phyloP scores from a whole-genome alignment of 1,284 basidiomycete species.

The Vanrija pseudolonga region DNA sequence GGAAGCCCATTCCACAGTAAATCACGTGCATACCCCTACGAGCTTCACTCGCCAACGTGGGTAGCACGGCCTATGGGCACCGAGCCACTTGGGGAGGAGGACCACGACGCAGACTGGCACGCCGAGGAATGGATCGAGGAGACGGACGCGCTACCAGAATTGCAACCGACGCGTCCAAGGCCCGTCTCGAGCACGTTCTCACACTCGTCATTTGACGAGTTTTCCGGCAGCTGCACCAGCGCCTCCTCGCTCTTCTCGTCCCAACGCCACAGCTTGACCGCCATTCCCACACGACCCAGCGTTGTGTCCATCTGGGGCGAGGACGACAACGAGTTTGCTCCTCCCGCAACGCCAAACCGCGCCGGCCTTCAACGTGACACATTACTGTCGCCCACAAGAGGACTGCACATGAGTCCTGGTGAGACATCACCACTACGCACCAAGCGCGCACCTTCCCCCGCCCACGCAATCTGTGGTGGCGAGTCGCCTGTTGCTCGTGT shows the following conservation, averaged over 20 bases:
- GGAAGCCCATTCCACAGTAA: conserved; percentile 38
- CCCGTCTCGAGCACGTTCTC: neutral
- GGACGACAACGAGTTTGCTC: conserved; percentile 1
- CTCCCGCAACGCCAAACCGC: conserved; percentile 6
- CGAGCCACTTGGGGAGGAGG: neutral
- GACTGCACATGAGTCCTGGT: neutral
- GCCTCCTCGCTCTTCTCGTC: conserved; percentile 32
- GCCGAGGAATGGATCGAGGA: conserved; percentile 4
- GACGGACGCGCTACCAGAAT: conserved; percentile 1
- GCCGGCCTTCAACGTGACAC: conserved; percentile 16
- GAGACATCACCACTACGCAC: neutral
- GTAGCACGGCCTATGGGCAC: neutral
- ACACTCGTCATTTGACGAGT: conserved; percentile 29
- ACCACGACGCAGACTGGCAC: neutral
- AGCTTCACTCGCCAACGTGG: conserved; percentile 1
- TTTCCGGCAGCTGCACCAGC: conserved; percentile 35
- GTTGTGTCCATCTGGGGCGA: conserved; percentile 32
- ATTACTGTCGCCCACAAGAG: conserved; percentile 14
- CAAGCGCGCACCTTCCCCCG: too few relatives aligned
- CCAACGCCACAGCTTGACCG: conserved; percentile 22
- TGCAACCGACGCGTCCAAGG: neutral
- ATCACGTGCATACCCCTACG: conserved; percentile 11
- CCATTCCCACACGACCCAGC: conserved; percentile 16
- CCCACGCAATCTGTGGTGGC: neutral
- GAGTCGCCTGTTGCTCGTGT: neutral